Evolutionary conservation across 345 rosid genomes (phyloP).

Genomic region (Brassica incana): DNA sequence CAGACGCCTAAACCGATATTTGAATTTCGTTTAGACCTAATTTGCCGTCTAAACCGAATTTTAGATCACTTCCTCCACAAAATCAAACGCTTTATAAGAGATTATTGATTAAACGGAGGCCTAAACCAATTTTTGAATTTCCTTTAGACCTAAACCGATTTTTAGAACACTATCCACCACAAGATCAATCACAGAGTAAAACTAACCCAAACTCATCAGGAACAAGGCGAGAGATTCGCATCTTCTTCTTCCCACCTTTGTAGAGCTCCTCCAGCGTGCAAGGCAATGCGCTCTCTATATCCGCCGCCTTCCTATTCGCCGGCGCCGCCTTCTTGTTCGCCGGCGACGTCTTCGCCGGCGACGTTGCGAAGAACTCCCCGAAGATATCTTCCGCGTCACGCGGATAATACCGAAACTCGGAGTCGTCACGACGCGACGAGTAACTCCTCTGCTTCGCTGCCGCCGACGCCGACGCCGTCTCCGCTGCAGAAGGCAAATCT

Average conservation of each 20-base stretch:
- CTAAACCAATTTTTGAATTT: too few species aligned
- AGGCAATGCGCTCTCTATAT: conserved; percentile 67
- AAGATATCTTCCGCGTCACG: conserved; percentile 72
- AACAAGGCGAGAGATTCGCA: conserved; percentile 75
- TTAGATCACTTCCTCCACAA: too few species aligned
- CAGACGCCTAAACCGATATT: too few species aligned
- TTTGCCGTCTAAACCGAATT: too few species aligned
- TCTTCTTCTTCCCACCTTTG: conserved; percentile 71
- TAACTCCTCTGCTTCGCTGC: conserved; percentile 22
- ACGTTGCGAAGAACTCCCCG: conserved; percentile 63
- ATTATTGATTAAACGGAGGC: too few species aligned
- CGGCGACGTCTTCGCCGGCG: conserved; percentile 52
- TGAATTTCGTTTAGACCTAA: too few species aligned
- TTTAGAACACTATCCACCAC: neutral
- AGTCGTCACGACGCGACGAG: neutral
- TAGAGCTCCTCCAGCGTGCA: conserved; percentile 85
- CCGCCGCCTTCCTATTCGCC: conserved; percentile 54
- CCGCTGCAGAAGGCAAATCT: conserved; percentile 46
- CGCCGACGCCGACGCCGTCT: conserved; percentile 31
- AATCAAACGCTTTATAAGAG: too few species aligned
- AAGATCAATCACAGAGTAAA: neutral
- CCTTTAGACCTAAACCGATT: neutral
- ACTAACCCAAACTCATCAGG: conserved; percentile 69
- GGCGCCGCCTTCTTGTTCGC: conserved; percentile 44
- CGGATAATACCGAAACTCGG: conserved; percentile 49